A percentile compares a stretch with the other conserved stretches of the same genome.
These are phyloP conservation scores for Ogataea saltuana DNA, from an alignment of 805 yeast genomes.

Conservation along the genomic window DNA sequence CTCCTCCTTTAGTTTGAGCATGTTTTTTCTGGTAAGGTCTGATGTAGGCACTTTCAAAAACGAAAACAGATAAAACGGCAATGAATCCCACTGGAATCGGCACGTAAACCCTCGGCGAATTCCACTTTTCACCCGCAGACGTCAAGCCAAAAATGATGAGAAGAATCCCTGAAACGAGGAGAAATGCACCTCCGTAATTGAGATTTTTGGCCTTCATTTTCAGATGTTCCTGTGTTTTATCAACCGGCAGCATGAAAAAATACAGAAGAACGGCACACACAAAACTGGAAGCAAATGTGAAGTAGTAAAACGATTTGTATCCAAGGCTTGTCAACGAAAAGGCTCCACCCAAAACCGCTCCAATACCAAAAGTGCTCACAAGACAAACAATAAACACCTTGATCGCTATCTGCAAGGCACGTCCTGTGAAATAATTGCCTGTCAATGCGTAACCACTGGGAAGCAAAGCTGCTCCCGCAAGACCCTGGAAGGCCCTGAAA, in stretches of 20 bases:
- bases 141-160: conserved; percentile 46
- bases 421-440: too few relatives aligned
- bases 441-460: too few relatives aligned
- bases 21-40: conserved; percentile 10
- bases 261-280: conserved; percentile 23
- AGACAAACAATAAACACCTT: too few relatives aligned
- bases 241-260: conserved; percentile 32
- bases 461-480: too few relatives aligned
- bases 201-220: conserved; percentile 6
- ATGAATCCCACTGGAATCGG: conserved; percentile 42
- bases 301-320: conserved; percentile 40
- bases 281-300: conserved; percentile 35
- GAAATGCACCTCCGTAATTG: conserved; percentile 8
- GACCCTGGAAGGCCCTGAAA: too few relatives aligned
- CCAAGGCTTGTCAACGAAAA: conserved; percentile 40
- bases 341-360: conserved; percentile 46
- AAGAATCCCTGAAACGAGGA: conserved; percentile 39
- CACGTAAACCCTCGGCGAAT: conserved; percentile 41
- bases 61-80: conserved; percentile 27
- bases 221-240: conserved; percentile 30
- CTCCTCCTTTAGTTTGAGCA: not conserved
- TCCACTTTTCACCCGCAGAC: conserved; percentile 47
- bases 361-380: too few relatives aligned
- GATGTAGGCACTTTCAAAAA: conserved; percentile 34
- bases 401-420: too few relatives aligned